These are phyloP conservation scores for Starmerella geochares DNA, from an alignment of 805 yeast genomes.

Conservation along the genomic window DNA sequence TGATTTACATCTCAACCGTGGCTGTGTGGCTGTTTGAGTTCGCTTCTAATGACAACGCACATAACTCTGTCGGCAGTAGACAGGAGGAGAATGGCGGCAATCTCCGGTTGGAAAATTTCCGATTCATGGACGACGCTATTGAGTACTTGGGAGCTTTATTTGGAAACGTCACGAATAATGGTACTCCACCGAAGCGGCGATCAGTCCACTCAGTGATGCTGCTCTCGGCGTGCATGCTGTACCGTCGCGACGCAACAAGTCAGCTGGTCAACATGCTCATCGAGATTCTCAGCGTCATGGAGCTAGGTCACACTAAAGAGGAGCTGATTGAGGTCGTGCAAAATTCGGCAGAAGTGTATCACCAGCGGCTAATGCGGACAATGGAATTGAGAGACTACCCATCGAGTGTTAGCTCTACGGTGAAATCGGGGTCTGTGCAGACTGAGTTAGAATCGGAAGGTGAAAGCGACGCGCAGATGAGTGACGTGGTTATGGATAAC, in stretches of 20 bases:
- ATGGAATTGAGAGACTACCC: neutral
- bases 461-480: conserved; percentile 2
- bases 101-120: conserved; percentile 18
- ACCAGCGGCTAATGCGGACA: neutral
- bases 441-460: neutral
- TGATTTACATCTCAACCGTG: conserved; percentile 27
- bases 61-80: neutral
- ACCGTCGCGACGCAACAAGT: conserved; percentile 19
- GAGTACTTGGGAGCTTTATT: conserved; percentile 22
- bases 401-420: neutral
- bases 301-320: conserved; percentile 13
- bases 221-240: conserved; percentile 23
- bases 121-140: conserved; percentile 26
- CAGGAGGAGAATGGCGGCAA: conserved; percentile 6
- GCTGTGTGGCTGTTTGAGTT: conserved; percentile 28
- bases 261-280: conserved; percentile 21
- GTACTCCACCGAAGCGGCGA: conserved; percentile 10
- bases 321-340: conserved; percentile 17
- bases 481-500: neutral
- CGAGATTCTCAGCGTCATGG: conserved; percentile 23
- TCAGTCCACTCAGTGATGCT: conserved; percentile 19
- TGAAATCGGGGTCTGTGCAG: neutral
- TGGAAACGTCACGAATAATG: conserved; percentile 2
- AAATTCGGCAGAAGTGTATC: conserved; percentile 12
- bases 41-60: conserved; percentile 8